Percentiles rank a stretch among this genome's conserved stretches.
These are phyloP conservation scores for Bassia scoparia DNA, from an alignment of 148 eudicot species.

Conservation along the genomic window DNA sequence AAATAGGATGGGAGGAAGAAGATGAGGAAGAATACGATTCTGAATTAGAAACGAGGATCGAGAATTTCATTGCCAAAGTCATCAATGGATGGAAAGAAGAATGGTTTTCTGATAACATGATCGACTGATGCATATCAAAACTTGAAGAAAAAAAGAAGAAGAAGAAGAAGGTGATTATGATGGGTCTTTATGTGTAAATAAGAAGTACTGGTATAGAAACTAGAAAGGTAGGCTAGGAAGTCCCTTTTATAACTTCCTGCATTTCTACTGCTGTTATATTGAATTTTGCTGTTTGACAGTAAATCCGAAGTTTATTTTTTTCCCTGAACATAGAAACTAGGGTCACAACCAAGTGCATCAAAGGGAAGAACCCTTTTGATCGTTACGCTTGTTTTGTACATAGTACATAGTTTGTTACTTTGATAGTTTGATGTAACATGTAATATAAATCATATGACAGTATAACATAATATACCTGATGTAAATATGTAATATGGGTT, in stretches of 20 bases:
- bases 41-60: constrained; percentile 34
- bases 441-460: too few species aligned
- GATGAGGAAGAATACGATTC: constrained; percentile 36
- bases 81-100: constrained; percentile 50
- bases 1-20: constrained; percentile 25
- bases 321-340: not conserved
- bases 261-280: constrained; percentile 2
- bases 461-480: too few species aligned
- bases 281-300: too few species aligned
- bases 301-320: too few species aligned
- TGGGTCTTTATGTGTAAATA: not conserved
- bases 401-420: too few species aligned
- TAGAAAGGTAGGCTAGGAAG: not conserved
- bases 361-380: too few species aligned
- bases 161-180: not conserved
- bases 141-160: too few species aligned
- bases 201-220: not conserved
- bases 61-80: constrained; percentile 46
- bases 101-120: constrained; percentile 28
- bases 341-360: too few species aligned
- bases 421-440: too few species aligned
- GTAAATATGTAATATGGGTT: too few species aligned
- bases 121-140: not conserved
- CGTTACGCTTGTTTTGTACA: too few species aligned
- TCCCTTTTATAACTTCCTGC: constrained; percentile 16